These are phyloP conservation scores for Lachancea meyersii DNA, from an alignment of 805 yeast species.

Conservation along the genomic window DNA sequence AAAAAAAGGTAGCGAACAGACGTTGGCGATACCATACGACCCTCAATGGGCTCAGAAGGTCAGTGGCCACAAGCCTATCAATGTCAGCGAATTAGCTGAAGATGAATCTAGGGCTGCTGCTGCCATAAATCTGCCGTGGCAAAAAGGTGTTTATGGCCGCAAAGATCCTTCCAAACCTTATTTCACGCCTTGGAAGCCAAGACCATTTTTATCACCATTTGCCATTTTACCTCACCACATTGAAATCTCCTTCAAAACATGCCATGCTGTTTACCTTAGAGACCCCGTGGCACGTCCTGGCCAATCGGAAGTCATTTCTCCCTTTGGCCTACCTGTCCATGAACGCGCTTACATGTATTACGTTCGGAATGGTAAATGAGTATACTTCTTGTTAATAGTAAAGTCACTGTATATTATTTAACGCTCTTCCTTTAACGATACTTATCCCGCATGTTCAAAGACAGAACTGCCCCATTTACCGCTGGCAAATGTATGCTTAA, in stretches of 20 bases:
- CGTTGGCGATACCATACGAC: constrained; percentile 37
- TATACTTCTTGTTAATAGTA: constrained; percentile 5
- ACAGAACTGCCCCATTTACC: constrained; percentile 64
- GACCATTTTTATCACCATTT: constrained; percentile 88
- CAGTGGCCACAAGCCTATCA: constrained; percentile 36
- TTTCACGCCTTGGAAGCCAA: constrained; percentile 95
- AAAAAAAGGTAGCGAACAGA: constrained; percentile 16
- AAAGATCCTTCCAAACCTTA: constrained; percentile 69
- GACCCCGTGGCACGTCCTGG: constrained; percentile 98
- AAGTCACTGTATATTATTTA: constrained; percentile 5
- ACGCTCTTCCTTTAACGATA: neutral
- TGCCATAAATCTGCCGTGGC: constrained; percentile 71
- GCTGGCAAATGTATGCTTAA: constrained; percentile 58
- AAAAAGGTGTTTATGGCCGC: constrained; percentile 72
- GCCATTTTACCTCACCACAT: constrained; percentile 89
- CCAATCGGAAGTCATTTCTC: constrained; percentile 90
- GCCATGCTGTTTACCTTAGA: constrained; percentile 94
- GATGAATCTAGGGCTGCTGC: constrained; percentile 43
- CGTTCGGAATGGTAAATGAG: constrained; percentile 56
- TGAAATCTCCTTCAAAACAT: constrained; percentile 82
- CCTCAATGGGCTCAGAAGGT: constrained; percentile 48
- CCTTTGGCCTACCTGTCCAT: constrained; percentile 73
- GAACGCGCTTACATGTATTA: constrained; percentile 95
- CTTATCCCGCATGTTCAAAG: constrained; percentile 75
- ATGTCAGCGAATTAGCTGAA: constrained; percentile 43